These are phyloP conservation scores for Aurifilum marmelostoma DNA, from an alignment of 2,329 filamentous ascomycete genomes.

Conservation along the genomic window DNA sequence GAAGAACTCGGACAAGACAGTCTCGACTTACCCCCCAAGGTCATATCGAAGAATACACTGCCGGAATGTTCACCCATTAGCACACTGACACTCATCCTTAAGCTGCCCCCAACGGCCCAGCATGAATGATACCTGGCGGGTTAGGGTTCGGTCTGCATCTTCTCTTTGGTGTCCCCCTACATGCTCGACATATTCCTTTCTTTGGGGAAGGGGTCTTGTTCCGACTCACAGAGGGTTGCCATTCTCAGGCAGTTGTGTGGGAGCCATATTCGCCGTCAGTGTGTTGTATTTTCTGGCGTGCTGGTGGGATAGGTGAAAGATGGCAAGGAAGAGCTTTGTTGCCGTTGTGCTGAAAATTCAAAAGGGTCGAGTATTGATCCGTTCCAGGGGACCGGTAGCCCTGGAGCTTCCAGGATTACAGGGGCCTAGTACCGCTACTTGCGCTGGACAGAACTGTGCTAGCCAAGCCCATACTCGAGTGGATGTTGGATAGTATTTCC, in stretches of 20 bases:
- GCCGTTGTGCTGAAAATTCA: background rate
- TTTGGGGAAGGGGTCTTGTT: background rate
- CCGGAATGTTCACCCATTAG: background rate
- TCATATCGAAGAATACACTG: constrained; percentile 47
- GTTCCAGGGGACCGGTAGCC: background rate
- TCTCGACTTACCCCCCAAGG: constrained; percentile 68
- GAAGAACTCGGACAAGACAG: too few species aligned
- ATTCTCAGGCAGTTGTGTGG: constrained; percentile 27
- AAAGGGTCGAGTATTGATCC: background rate
- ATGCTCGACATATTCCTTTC: background rate
- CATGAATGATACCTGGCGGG: too few species aligned
- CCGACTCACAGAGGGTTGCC: constrained; percentile 45
- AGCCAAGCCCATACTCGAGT: background rate
- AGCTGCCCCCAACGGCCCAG: background rate
- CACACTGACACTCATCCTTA: background rate
- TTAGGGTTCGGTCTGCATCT: background rate
- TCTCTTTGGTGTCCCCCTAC: background rate
- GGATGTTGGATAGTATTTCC: background rate
- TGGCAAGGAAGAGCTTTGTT: background rate
- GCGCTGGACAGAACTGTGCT: too few species aligned
- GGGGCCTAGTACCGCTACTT: background rate
- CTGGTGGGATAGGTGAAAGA: background rate
- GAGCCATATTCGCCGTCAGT: constrained; percentile 19
- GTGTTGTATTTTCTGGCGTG: background rate
- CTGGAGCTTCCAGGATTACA: background rate